phyloP scores from a whole-genome alignment of 176 grass and related monocot genomes.

The Cenchrus purpureus region DNA sequence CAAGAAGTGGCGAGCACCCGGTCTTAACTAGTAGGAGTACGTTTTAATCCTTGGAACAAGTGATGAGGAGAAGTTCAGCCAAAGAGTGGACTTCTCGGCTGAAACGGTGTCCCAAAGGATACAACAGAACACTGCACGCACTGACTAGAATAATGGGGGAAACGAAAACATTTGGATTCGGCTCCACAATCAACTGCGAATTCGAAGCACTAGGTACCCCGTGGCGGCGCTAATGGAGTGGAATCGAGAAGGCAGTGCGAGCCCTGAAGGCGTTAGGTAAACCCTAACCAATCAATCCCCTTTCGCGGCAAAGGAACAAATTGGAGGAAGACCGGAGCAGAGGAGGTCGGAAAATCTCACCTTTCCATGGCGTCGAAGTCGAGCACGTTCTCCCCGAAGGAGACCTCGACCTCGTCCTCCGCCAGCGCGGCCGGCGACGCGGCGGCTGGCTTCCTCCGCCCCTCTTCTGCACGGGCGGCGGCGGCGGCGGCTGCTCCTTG shows the following conservation, averaged over 20 bases:
- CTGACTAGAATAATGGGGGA: background rate
- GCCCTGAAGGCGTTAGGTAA: background rate
- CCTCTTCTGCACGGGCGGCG: background rate
- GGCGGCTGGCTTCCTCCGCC: background rate
- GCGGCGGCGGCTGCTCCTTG: constrained; percentile 28
- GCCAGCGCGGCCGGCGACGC: background rate
- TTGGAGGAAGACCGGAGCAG: background rate
- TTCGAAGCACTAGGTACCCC: background rate
- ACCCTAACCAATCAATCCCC: constrained; percentile 23
- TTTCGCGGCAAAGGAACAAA: background rate
- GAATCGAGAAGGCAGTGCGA: background rate
- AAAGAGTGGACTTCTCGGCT: background rate
- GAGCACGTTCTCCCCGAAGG: constrained; percentile 63
- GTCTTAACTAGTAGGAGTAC: background rate
- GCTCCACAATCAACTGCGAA: background rate
- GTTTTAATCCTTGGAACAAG: background rate
- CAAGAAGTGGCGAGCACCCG: background rate
- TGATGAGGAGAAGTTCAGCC: background rate
- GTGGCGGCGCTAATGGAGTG: background rate
- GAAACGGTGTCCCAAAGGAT: background rate
- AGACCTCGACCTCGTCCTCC: constrained; percentile 55
- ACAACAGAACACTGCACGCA: background rate
- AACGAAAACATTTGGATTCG: too few relatives aligned
- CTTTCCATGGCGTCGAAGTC: constrained; percentile 60
- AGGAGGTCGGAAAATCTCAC: constrained; percentile 15